phyloP scores from a whole-genome alignment of 2,329 filamentous ascomycete species.

The Penicillium sp. region DNA sequence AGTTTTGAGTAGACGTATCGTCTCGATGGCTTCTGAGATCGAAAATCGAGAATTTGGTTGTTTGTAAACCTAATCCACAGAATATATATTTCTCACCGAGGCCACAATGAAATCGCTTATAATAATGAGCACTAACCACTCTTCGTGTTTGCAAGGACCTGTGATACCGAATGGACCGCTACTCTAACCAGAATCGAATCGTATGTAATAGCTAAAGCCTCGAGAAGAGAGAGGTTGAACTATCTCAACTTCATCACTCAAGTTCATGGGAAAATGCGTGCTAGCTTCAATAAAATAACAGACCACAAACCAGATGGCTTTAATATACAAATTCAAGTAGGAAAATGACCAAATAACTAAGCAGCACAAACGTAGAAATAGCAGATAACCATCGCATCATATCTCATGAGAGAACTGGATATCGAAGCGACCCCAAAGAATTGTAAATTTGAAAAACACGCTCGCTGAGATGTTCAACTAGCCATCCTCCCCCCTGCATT shows the following conservation, averaged over 20 bases:
- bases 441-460: constrained; percentile 5
- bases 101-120: neutral
- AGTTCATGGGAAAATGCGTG: neutral
- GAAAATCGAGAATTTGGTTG: too few relatives aligned
- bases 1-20: neutral
- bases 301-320: neutral
- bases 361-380: neutral
- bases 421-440: constrained; percentile 1
- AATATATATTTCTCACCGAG: too few relatives aligned
- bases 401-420: constrained; percentile 13
- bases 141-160: too few relatives aligned
- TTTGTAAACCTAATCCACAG: too few relatives aligned
- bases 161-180: too few relatives aligned
- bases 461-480: constrained; percentile 13
- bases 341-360: neutral
- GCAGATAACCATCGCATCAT: constrained; percentile 11
- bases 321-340: constrained; percentile 9
- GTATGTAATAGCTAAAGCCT: too few relatives aligned
- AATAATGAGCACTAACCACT: too few relatives aligned
- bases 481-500: neutral
- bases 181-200: too few relatives aligned
- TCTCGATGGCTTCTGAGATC: too few relatives aligned
- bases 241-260: neutral
- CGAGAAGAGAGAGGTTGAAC: too few relatives aligned
- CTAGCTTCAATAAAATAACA: neutral